Base-by-base conservation (phyloP, 495 filamentous ascomycete genomes). In the Aspergillus nanangensis region DNA sequence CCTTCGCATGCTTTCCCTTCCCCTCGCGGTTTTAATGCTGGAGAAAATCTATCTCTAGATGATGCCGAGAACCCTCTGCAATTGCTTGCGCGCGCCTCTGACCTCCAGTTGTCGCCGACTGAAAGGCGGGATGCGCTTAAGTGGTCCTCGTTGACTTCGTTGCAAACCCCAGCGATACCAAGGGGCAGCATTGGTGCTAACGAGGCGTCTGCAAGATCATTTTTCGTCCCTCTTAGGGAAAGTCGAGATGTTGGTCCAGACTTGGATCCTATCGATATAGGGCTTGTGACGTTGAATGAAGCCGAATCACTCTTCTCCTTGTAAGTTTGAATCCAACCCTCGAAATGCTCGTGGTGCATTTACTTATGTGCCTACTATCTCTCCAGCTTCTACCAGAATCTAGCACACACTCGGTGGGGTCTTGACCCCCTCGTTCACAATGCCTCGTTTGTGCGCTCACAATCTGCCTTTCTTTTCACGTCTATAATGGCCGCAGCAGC, bases 31-130 rank as follows among this genome's bases (percentile, higher is more conserved):
- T 55, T 41, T 31, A 59, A 43, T 41, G 50, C 43, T 21, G 71
- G 75, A 11, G 77, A 82, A 17, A 65, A 70, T 29, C 68, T 86
- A 10, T 76, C 78, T 19, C 57, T 88, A 4, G 83, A 86, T 48
- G 83, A 87, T 63, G 83, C 83, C 14, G 84, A 88, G 52, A 88
- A 88, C 47, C 84, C 84, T 0, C 62, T 88, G 8, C 83, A 88
- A 54, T 60, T 88, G 2, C 74, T 88, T 17, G 84, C 84, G 3
- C 70, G 83, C 15, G 83, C 84, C 0, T 86, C 83, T 5, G 82
- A 88, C 57, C 69, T 86, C 25, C 77, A 83, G 40, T 66, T 81
- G 8, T 79, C 77, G 3, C 76, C 79, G 23, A 47, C 53, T 7
- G 61, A 52, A 2, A 44, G 52, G 31, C 56, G 51, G 2, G 54